A percentile compares a stretch with the other conserved stretches of the same genome.
phyloP scores from a whole-genome alignment of 2,329 filamentous ascomycete genomes.

The Aureobasidium subglaciale region DNA sequence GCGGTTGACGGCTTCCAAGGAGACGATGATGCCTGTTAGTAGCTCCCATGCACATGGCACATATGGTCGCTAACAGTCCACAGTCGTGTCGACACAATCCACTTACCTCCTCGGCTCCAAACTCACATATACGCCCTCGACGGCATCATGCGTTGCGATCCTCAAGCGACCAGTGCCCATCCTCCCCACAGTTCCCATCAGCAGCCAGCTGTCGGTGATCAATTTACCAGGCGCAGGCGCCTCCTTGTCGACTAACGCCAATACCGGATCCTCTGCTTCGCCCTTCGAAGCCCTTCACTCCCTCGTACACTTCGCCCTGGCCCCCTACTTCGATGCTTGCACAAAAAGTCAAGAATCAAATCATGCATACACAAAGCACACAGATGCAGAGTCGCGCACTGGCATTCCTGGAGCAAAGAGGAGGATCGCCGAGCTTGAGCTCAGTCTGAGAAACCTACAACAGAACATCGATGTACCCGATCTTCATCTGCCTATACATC shows the following conservation, averaged over 20 bases:
- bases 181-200: slow-evolving; percentile 73
- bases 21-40: slow-evolving; percentile 14
- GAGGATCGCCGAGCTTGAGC: slow-evolving; percentile 87
- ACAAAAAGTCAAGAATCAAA: slow-evolving; percentile 70
- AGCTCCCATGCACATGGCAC: neutral
- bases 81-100: slow-evolving; percentile 30
- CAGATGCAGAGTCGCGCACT: slow-evolving; percentile 84
- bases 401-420: slow-evolving; percentile 97
- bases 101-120: slow-evolving; percentile 76
- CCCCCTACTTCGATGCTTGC: slow-evolving; percentile 95
- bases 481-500: slow-evolving; percentile 77
- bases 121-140: slow-evolving; percentile 71
- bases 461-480: slow-evolving; percentile 98
- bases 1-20: slow-evolving; percentile 19
- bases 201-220: slow-evolving; percentile 84
- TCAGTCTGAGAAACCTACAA: slow-evolving; percentile 83
- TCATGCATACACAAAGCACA: slow-evolving; percentile 56
- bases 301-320: slow-evolving; percentile 81
- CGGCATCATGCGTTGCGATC: slow-evolving; percentile 77
- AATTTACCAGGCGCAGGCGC: slow-evolving; percentile 62
- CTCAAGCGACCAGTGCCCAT: slow-evolving; percentile 86
- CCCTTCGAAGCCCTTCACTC: slow-evolving; percentile 91
- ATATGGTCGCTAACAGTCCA: neutral
- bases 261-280: slow-evolving; percentile 66
- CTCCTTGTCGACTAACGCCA: slow-evolving; percentile 39